Conservation (phyloP, 169 alveolate genomes). For the Plasmodium gallinaceum region DNA sequence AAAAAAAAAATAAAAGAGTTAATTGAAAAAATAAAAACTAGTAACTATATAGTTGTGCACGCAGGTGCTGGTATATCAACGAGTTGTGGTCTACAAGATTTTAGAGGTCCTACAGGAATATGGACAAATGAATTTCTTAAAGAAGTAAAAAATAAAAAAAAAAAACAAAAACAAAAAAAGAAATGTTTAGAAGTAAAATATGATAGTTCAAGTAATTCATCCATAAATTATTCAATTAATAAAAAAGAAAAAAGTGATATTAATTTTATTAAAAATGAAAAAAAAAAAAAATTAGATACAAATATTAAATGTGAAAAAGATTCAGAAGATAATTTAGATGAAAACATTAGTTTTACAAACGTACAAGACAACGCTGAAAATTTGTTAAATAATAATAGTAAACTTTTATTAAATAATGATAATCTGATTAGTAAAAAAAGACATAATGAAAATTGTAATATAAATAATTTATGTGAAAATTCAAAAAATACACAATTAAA, state of each 20-base stretch:
- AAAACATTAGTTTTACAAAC: neutral
- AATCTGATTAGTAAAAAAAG: neutral
- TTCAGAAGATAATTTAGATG: neutral
- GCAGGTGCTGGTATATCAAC: constrained; percentile 89
- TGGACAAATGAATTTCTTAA: constrained; percentile 83
- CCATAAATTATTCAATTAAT: neutral
- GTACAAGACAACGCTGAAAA: neutral
- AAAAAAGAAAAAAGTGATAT: neutral
- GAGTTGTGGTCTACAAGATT: constrained; percentile 86
- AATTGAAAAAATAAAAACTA: constrained; percentile 70
- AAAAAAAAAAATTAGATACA: constrained; percentile 8
- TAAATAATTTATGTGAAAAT: neutral
- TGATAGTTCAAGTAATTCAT: constrained; percentile 7
- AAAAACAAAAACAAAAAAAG: constrained; percentile 63
- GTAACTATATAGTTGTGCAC: constrained; percentile 83
- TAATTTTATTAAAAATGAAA: constrained; percentile 12
- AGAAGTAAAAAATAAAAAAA: constrained; percentile 25
- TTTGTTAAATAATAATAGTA: neutral
- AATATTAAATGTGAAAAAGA: constrained; percentile 3
- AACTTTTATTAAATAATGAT: neutral
- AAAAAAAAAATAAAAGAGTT: constrained; percentile 76
- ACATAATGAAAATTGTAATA: neutral
- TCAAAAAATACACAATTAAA: neutral
- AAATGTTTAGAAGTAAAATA: constrained; percentile 66
- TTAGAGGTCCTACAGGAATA: constrained; percentile 88